Percentiles rank a stretch among this genome's conserved stretches.
Evolutionary conservation across 2,329 filamentous ascomycete genomes (phyloP).

Genomic region (Lojkania enalia): DNA sequence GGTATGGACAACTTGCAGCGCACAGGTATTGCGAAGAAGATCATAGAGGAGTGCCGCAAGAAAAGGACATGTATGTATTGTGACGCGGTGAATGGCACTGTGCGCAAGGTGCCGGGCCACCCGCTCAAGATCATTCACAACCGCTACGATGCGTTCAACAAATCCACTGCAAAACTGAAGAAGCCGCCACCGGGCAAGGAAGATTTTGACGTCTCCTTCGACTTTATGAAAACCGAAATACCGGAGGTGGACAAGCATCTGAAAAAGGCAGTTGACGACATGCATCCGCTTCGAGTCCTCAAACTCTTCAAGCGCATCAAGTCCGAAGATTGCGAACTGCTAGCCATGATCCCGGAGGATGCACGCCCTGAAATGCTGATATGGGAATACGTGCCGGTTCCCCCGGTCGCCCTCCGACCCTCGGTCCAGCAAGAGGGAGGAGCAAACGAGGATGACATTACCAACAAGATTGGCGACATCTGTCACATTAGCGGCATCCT

Average conservation of each 20-base stretch:
- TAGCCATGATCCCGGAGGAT: conserved; percentile 84
- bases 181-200: conserved; percentile 78
- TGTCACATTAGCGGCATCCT: conserved; percentile 90
- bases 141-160: conserved; percentile 86
- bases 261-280: conserved; percentile 89
- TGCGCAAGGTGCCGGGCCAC: conserved; percentile 79
- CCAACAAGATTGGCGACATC: conserved; percentile 95
- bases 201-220: conserved; percentile 83
- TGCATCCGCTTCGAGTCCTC: conserved; percentile 85
- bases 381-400: conserved; percentile 94
- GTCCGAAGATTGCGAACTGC: conserved; percentile 82
- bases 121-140: conserved; percentile 95
- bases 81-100: conserved; percentile 80
- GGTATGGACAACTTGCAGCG: conserved; percentile 85
- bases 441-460: conserved; percentile 95
- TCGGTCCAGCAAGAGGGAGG: conserved; percentile 92
- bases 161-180: conserved; percentile 85
- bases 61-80: conserved; percentile 81
- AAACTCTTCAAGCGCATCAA: conserved; percentile 91
- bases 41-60: conserved; percentile 89
- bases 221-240: conserved; percentile 74
- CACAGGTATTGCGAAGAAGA: conserved; percentile 80
- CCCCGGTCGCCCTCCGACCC: conserved; percentile 90
- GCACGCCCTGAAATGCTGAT: conserved; percentile 95
- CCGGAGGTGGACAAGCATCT: conserved; percentile 87